Evolutionary conservation across 257 asterid genomes (phyloP), one percentile per base, ranked within the genome.

Genomic region (Datura wrightii): DNA sequence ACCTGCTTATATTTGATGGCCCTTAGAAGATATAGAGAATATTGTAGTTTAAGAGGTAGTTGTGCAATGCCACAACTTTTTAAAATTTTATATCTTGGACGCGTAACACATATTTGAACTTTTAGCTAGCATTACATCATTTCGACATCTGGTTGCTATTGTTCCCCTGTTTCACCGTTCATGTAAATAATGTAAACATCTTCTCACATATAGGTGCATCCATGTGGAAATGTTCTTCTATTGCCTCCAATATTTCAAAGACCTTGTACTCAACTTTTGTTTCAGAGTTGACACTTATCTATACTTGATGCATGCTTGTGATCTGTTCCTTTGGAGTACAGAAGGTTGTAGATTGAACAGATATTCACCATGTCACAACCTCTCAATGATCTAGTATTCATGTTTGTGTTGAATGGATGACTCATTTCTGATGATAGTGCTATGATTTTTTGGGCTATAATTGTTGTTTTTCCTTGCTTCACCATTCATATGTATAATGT

Each of bases 281-380:
- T 15, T 76, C 81, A 24, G 62, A 48, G 4, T 74, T 48, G 81
- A 24, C 81, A 74, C 81, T 48, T 48, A 31, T 24, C 42, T 72
- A 24, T 1, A 24, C 31, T 24, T 24, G 31, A 24, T 24, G 31
- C 31, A 24, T 24, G 31, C 31, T 24, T 24, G 31, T 52, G 81
- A 50, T 76, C 13, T 14, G 48, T 78, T 54, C 48, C 82, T 78
- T 52, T 78, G 60, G 81, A 74, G 58, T 19, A 44, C 58, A 44
- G 81, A 74, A 11, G 59, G 60, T 74, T 74, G 80, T 74, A 24
- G 80, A 74, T 46, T 74, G 52, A 34, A 52, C 31, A 52, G 48
- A 78, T 78, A 52, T 48, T 78, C 65, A 78, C 82, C 3, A 52
- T 52, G 34, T 34, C 48, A 78, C 13, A 15, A 52, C 34, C 13